These are phyloP conservation scores for Talaromyces thailandensis DNA, from an alignment of 495 filamentous ascomycete genomes.

Conservation along the genomic window DNA sequence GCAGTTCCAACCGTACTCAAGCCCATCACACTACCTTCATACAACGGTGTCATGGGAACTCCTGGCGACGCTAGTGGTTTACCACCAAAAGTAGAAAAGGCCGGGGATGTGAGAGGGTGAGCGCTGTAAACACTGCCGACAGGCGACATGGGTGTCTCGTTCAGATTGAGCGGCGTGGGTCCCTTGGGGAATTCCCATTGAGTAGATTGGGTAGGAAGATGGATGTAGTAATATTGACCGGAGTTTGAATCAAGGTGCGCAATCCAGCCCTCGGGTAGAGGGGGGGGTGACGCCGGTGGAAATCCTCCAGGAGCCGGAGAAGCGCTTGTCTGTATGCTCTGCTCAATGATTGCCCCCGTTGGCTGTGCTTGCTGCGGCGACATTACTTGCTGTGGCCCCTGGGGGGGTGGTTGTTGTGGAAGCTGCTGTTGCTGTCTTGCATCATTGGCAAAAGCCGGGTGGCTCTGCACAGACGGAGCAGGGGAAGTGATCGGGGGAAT, in stretches of 20 bases:
- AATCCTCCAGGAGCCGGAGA: conserved; percentile 47
- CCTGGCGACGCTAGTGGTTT: conserved; percentile 73
- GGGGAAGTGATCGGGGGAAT: conserved; percentile 16
- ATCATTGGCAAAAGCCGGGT: conserved; percentile 87
- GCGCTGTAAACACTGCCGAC: conserved; percentile 65
- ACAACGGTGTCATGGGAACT: conserved; percentile 63
- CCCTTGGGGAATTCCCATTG: conserved; percentile 99
- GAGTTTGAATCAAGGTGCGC: conserved; percentile 91
- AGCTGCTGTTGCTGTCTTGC: conserved; percentile 37
- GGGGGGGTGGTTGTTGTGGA: conserved; percentile 9
- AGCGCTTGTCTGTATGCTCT: conserved; percentile 27
- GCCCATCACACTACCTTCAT: conserved; percentile 68
- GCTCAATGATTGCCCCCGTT: conserved; percentile 16
- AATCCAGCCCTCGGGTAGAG: conserved; percentile 96
- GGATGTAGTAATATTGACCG: conserved; percentile 98
- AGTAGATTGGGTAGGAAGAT: conserved; percentile 88
- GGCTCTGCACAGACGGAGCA: conserved; percentile 44
- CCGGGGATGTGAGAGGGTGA: conserved; percentile 66
- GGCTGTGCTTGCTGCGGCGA: conserved; percentile 21
- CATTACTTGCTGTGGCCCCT: conserved; percentile 10
- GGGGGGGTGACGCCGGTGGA: conserved; percentile 74
- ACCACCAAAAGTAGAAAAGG: conserved; percentile 52
- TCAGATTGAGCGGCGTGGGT: conserved; percentile 72
- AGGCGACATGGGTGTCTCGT: conserved; percentile 69
- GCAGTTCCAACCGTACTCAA: conserved; percentile 64